Percentiles rank a stretch among this genome's conserved stretches.
phyloP scores from a whole-genome alignment of 768 basidiomycete species.

The Rhizopogon vulgaris region DNA sequence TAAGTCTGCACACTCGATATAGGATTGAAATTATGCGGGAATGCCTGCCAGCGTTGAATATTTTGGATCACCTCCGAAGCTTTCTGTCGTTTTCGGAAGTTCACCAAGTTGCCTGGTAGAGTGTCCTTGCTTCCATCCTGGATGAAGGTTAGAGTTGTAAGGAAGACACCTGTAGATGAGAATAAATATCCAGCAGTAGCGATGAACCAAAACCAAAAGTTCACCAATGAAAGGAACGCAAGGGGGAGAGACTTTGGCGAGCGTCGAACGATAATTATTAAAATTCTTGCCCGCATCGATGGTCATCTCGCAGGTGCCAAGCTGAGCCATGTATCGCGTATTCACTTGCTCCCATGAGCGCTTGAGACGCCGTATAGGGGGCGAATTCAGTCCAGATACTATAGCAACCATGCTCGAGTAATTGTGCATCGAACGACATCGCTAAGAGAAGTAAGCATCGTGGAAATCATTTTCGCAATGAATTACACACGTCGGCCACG shows the following conservation, averaged over 20 bases:
- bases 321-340: slow-evolving; percentile 63
- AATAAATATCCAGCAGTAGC: neutral
- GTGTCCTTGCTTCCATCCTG: slow-evolving; percentile 93
- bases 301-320: slow-evolving; percentile 79
- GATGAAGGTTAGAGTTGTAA: slow-evolving; percentile 95
- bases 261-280: slow-evolving; percentile 79
- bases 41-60: slow-evolving; percentile 93
- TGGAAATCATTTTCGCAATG: neutral
- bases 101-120: slow-evolving; percentile 73
- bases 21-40: slow-evolving; percentile 77
- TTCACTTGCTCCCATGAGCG: slow-evolving; percentile 90
- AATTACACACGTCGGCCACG: slow-evolving; percentile 75
- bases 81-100: slow-evolving; percentile 93
- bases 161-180: slow-evolving; percentile 70
- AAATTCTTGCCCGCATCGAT: slow-evolving; percentile 95
- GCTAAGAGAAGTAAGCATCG: slow-evolving; percentile 40
- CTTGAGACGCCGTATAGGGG: slow-evolving; percentile 87
- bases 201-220: too few relatives aligned
- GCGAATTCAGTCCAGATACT: slow-evolving; percentile 88
- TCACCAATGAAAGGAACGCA: slow-evolving; percentile 95
- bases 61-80: slow-evolving; percentile 96
- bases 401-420: slow-evolving; percentile 97
- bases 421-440: slow-evolving; percentile 84
- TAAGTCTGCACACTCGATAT: slow-evolving; percentile 65
- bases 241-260: slow-evolving; percentile 81